Evolutionary conservation across 305 asterid genomes (phyloP), one percentile per base, ranked within the genome.

Genomic region (Salvia sclarea): DNA sequence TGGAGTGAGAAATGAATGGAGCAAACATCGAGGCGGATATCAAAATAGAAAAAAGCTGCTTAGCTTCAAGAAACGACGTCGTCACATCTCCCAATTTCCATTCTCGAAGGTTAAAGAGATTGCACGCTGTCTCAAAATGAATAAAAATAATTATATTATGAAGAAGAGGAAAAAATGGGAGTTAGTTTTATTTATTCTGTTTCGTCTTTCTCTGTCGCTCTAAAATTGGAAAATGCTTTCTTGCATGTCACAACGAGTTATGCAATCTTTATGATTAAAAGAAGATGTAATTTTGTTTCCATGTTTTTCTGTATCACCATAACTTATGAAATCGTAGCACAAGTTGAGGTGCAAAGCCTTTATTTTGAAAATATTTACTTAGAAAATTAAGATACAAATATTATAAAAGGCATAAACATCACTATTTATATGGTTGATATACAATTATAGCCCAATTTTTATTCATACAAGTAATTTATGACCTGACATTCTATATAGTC

Each of bases 61-160:
- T 24, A 10, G 49, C 33, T 25, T 3, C 37, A 8, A 5, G 2
- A 52, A 74, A 60, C 78, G 69, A 73, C 78, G 66, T 10, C 78
- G 74, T 74, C 10, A 1, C 25, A 28, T 10, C 56, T 37, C 21
- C 11, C 30, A 4, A 4, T 31, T 21, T 43, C 69, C 8, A 12
- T 59, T 68, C 71, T 62, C 74, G 41, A 64, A 57, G 44, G 49
- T 38, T 3, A 56, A 57, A 55, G 41, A 55, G 59, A 57, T 58
- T 0, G 70, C 75, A 68, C 75, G 75, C 67, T 30, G 9, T 6
- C 40, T 28, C 55, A 38, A 53, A n/a, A n/a, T n/a, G n/a, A n/a
- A n/a, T n/a, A n/a, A n/a, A n/a, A n/a, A n/a, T n/a, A n/a, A n/a
- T n/a, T n/a, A n/a, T n/a, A n/a, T n/a, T n/a, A n/a, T n/a, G n/a